A percentile compares a stretch with the other conserved stretches of the same genome.
phyloP scores from a whole-genome alignment of 257 asterid genomes.

The Catharanthus roseus region DNA sequence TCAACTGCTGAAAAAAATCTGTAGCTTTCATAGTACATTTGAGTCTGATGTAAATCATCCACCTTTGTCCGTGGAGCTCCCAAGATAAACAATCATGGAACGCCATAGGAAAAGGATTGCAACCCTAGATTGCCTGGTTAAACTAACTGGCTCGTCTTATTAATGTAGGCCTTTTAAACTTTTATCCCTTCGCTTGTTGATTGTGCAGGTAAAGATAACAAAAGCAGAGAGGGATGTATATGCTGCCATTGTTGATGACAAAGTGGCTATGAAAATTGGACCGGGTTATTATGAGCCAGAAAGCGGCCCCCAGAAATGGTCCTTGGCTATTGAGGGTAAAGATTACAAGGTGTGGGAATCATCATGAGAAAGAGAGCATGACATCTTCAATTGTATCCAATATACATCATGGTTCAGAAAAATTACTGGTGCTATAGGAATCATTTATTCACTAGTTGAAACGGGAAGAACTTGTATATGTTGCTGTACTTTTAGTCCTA shows the following conservation, averaged over 20 bases:
- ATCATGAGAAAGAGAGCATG: slow-evolving; percentile 18
- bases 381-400: neutral
- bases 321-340: slow-evolving; percentile 55
- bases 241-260: slow-evolving; percentile 76
- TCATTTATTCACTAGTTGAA: neutral
- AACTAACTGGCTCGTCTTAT: neutral
- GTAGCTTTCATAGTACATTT: neutral
- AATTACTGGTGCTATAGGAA: neutral
- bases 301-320: slow-evolving; percentile 47
- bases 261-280: slow-evolving; percentile 82
- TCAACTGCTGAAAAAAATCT: neutral
- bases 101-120: neutral
- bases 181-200: neutral
- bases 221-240: slow-evolving; percentile 91
- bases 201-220: slow-evolving; percentile 50
- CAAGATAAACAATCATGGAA: neutral
- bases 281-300: slow-evolving; percentile 84
- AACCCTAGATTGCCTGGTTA: neutral
- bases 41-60: neutral
- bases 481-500: neutral
- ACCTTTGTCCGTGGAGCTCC: neutral
- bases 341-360: slow-evolving; percentile 83
- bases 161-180: neutral
- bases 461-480: neutral
- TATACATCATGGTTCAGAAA: neutral